These are phyloP conservation scores for Dendryphion nanum DNA, from an alignment of 2,329 filamentous ascomycete genomes.

Conservation along the genomic window DNA sequence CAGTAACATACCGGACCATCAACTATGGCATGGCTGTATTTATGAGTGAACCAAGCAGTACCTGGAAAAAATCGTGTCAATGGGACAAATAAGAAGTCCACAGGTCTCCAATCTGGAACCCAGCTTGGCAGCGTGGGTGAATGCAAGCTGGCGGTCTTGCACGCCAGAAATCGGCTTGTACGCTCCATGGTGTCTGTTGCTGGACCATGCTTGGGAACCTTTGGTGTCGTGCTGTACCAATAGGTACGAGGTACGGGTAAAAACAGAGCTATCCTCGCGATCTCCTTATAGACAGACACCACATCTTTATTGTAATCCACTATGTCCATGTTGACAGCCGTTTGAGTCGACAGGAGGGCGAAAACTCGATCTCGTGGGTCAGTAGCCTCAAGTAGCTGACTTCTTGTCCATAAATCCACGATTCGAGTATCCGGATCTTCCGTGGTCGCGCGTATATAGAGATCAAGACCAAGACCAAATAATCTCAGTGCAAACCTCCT, in stretches of 20 bases:
- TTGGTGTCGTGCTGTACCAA: conserved; percentile 2
- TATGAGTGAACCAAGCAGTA: conserved; percentile 1
- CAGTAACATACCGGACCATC: conserved; percentile 1
- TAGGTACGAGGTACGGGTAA: conserved; percentile 1
- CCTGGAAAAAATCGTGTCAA: conserved; percentile 5
- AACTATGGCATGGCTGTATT: conserved; percentile 1
- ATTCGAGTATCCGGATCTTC: conserved; percentile 1
- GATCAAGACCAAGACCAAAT: conserved; percentile 1
- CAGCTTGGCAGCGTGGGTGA: conserved; percentile 8
- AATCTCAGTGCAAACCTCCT: not conserved
- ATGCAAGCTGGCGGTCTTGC: not conserved
- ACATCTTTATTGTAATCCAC: conserved; percentile 6
- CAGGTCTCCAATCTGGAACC: conserved; percentile 11
- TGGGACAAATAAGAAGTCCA: conserved; percentile 4
- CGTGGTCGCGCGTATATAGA: not conserved
- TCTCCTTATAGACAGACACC: conserved; percentile 2
- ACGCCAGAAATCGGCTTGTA: conserved; percentile 4
- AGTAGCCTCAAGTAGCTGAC: conserved; percentile 9
- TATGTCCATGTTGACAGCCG: conserved; percentile 3
- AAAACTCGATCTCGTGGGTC: conserved; percentile 9
- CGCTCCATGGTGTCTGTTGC: conserved; percentile 1
- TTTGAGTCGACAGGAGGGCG: conserved; percentile 9
- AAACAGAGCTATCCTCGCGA: conserved; percentile 1
- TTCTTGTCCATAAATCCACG: conserved; percentile 6
- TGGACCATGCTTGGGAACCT: conserved; percentile 1